Base-by-base conservation (phyloP, 2,329 filamentous ascomycete genomes). In the Meredithiella fracta region DNA sequence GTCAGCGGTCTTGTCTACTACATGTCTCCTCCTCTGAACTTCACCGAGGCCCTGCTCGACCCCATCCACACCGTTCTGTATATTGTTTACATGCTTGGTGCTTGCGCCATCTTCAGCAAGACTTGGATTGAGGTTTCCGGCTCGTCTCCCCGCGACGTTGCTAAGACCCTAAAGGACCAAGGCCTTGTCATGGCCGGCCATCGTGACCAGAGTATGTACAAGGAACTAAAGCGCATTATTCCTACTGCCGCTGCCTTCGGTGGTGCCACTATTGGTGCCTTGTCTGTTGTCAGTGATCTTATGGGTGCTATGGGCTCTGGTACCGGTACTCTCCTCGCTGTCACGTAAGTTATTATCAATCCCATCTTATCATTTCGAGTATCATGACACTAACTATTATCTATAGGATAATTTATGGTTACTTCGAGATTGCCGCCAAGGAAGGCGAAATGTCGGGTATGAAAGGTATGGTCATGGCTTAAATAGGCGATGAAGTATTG, bases 131-230 rank as follows among this genome's bases (percentile, higher is more conserved):
- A 98, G 74, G 92, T 98, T 62, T 97, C 92, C 40, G 94, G 92
- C 66, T 96, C 91, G 61, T 91, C 88, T 75, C 94, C 92, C 59
- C 86, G 92, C 67, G 92, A 98, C 67, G 94, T 98, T 63, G 92
- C 92, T 66, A 98, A 98, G 82, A 92, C 97, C 76, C 83, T 98
- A 70, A 98, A 98, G 83, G 94, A 98, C 67, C 92, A 98, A 74
- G 92, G 92, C 69, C 84, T 98, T 58, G 91, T 98, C 64, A 98
- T 98, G 94, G 91, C 92, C 66, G 92, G 92, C 67, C 92, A 98
- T 78, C 87, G 92, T 74, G 94, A 98, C 72, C 91, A 97, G 79
- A 94, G 86, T 77, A 98, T 98, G 92, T 98, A 98, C 82, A 94
- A 94, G 79, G 92, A 98, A 75, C 82, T 98, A 62, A 98, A 98